phyloP scores from a whole-genome alignment of 2,329 filamentous ascomycete genomes.

The Mollisia scopiformis region DNA sequence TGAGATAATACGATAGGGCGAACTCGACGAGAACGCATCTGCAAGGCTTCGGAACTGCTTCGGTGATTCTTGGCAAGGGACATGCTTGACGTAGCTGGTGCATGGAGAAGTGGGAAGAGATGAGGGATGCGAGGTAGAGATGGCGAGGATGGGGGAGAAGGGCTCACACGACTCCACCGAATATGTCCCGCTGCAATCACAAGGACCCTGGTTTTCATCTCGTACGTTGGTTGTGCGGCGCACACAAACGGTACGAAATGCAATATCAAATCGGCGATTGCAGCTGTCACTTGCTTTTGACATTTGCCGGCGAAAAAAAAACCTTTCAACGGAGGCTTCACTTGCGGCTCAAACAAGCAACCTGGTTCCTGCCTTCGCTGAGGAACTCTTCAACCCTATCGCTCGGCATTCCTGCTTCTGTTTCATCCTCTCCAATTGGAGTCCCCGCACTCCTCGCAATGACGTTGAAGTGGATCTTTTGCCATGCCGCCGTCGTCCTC shows the following conservation, averaged over 20 bases:
- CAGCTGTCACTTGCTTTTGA: slow-evolving; percentile 1
- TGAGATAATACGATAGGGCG: slow-evolving; percentile 5
- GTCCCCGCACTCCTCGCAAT: slow-evolving; percentile 19
- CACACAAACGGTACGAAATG: not conserved
- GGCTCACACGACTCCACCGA: slow-evolving; percentile 11
- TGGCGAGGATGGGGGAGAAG: slow-evolving; percentile 14
- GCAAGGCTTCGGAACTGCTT: slow-evolving; percentile 17
- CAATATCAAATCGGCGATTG: not conserved
- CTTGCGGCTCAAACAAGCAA: slow-evolving; percentile 23
- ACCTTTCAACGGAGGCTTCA: not conserved
- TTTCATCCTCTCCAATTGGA: slow-evolving; percentile 22
- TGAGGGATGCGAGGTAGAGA: not conserved
- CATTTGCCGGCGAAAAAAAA: not conserved
- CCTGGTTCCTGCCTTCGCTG: slow-evolving; percentile 5
- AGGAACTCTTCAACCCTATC: not conserved
- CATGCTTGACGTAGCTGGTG: slow-evolving; percentile 13
- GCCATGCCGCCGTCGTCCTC: slow-evolving; percentile 14
- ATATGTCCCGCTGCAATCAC: slow-evolving; percentile 1
- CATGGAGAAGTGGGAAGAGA: slow-evolving; percentile 4
- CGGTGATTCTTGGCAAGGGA: slow-evolving; percentile 10
- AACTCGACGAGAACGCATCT: slow-evolving; percentile 4
- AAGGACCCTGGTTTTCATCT: slow-evolving; percentile 2
- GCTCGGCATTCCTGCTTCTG: slow-evolving; percentile 9
- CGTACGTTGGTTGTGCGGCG: not conserved
- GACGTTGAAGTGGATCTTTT: slow-evolving; percentile 18